A percentile compares a stretch with the other conserved stretches of the same genome.
Evolutionary conservation across 805 yeast genomes (phyloP).

Genomic region (Cyberlindnera euphorbiae): DNA sequence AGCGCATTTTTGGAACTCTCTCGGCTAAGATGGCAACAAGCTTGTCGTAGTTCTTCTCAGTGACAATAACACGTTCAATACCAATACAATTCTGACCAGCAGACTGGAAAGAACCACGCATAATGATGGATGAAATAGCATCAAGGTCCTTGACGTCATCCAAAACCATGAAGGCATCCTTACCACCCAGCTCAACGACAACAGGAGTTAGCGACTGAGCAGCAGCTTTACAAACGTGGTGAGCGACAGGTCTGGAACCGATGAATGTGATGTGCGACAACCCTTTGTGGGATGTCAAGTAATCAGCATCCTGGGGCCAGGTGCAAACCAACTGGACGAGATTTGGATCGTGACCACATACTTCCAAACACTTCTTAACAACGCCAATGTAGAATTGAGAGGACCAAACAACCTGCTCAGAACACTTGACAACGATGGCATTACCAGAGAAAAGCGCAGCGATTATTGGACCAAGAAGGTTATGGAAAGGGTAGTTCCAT

Average conservation of each 20-base stretch:
- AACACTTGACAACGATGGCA: conserved; percentile 86
- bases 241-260: conserved; percentile 94
- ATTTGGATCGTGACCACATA: conserved; percentile 73
- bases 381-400: conserved; percentile 72
- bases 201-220: conserved; percentile 87
- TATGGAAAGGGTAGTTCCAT: conserved; percentile 98
- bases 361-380: conserved; percentile 64
- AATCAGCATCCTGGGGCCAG: conserved; percentile 85
- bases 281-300: conserved; percentile 78
- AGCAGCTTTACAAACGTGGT: conserved; percentile 78
- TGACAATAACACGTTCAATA: conserved; percentile 86
- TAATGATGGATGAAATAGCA: conserved; percentile 66
- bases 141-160: conserved; percentile 66
- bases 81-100: conserved; percentile 99
- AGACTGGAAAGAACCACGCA: conserved; percentile 96
- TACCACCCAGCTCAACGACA: conserved; percentile 95
- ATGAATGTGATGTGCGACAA: conserved; percentile 89
- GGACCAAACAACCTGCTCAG: conserved; percentile 96
- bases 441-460: conserved; percentile 91
- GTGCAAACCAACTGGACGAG: conserved; percentile 85
- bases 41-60: conserved; percentile 60
- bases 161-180: conserved; percentile 83
- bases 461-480: conserved; percentile 85
- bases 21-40: conserved; percentile 52
- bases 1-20: conserved; percentile 57